A percentile compares a stretch with the other conserved stretches of the same genome.
Conservation (phyloP, 2,329 filamentous ascomycete genomes). For the Thelonectria discophora region DNA sequence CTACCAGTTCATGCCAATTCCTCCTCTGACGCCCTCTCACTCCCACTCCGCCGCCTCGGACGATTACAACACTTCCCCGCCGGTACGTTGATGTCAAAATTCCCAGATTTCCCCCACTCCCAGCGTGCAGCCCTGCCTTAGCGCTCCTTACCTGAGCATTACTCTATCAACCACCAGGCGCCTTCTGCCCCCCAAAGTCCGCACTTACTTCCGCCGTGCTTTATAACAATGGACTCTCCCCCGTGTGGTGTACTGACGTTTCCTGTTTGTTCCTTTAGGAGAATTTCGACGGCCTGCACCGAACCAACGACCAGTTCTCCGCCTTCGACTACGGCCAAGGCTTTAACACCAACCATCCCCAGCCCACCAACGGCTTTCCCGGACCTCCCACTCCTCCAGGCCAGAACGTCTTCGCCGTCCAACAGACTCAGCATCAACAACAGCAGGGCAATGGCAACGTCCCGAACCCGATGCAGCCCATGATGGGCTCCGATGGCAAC, state of each 20-base stretch:
- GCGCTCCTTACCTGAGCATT: slow-evolving; percentile 49
- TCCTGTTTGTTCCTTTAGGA: slow-evolving; percentile 53
- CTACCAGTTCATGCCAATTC: slow-evolving; percentile 63
- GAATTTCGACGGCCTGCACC: slow-evolving; percentile 57
- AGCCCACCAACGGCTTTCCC: slow-evolving; percentile 49
- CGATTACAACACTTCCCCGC: slow-evolving; percentile 64
- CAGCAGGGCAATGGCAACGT: slow-evolving; percentile 38
- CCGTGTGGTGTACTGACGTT: slow-evolving; percentile 20
- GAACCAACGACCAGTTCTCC: slow-evolving; percentile 57
- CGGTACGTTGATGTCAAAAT: slow-evolving; percentile 55
- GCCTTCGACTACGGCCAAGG: slow-evolving; percentile 53
- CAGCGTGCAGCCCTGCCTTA: slow-evolving; percentile 41
- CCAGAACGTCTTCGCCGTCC: slow-evolving; percentile 45
- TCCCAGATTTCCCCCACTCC: slow-evolving; percentile 40
- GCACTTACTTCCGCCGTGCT: slow-evolving; percentile 28
- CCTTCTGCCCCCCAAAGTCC: slow-evolving; percentile 18
- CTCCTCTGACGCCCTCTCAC: slow-evolving; percentile 64
- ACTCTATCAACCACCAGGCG: slow-evolving; percentile 41
- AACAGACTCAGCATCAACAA: slow-evolving; percentile 38
- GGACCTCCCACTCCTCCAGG: slow-evolving; percentile 63
- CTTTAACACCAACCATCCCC: slow-evolving; percentile 51
- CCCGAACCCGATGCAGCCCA: slow-evolving; percentile 32
- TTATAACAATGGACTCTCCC: slow-evolving; percentile 27
- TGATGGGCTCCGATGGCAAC: slow-evolving; percentile 51
- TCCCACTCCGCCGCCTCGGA: slow-evolving; percentile 64